A percentile compares a stretch with the other conserved stretches of the same genome.
These are phyloP conservation scores for Mortierella sp. DNA, from an alignment of 371 early-diverging fungal genomes.

Conservation along the genomic window DNA sequence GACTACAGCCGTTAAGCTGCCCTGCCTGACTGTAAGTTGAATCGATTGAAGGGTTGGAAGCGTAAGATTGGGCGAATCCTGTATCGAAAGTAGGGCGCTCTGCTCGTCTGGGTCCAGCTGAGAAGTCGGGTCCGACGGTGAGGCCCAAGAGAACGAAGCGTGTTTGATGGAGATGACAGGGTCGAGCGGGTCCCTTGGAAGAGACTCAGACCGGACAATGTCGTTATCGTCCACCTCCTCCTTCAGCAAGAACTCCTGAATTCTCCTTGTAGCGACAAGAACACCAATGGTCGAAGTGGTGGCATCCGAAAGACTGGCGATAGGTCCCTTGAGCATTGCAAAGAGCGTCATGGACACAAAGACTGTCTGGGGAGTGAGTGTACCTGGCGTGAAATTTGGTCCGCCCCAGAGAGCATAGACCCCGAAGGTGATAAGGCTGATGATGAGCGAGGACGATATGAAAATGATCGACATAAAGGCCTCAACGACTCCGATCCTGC, in stretches of 20 bases:
- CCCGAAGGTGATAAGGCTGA: conserved; percentile 14
- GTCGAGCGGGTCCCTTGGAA: background rate
- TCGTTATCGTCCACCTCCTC: conserved; percentile 14
- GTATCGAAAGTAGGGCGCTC: background rate
- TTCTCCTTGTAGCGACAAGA: conserved; percentile 11
- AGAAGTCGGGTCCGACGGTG: background rate
- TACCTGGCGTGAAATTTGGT: conserved; percentile 15
- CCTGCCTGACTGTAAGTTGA: conserved; percentile 68
- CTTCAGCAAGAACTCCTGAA: conserved; percentile 13
- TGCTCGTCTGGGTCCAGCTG: background rate
- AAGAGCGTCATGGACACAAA: conserved; percentile 14
- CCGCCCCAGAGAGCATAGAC: conserved; percentile 16
- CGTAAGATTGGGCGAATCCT: background rate
- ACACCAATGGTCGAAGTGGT: conserved; percentile 13
- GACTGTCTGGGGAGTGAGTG: conserved; percentile 9
- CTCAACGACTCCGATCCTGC: conserved; percentile 2
- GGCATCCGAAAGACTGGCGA: conserved; percentile 12
- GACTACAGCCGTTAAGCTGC: conserved; percentile 77
- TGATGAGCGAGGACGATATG: conserved; percentile 7
- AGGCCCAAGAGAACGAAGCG: background rate
- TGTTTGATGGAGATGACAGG: conserved; percentile 5
- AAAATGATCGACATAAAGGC: conserved; percentile 14
- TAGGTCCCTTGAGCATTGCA: conserved; percentile 10
- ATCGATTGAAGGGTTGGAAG: conserved; percentile 40
- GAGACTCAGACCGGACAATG: background rate